Conservation (phyloP, 2,329 filamentous ascomycete genomes). For the Falciphora oryzae region DNA sequence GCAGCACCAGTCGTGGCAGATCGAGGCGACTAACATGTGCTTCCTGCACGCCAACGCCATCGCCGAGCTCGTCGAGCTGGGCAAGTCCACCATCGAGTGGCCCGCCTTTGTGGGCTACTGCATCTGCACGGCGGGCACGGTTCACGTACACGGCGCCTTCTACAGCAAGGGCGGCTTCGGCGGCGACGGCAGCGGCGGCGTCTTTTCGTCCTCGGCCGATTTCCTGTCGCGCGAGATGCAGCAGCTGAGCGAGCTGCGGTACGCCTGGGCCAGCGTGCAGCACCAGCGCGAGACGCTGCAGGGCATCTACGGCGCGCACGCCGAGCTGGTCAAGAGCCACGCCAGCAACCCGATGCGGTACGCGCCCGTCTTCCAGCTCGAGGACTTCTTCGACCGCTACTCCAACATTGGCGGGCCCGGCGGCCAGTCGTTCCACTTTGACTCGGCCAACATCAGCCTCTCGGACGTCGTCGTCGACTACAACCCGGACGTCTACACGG, state of each 20-base stretch:
- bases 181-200: slow-evolving; percentile 46
- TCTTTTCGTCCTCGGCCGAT: slow-evolving; percentile 58
- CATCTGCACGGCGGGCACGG: slow-evolving; percentile 78
- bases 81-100: slow-evolving; percentile 73
- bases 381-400: slow-evolving; percentile 85
- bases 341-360: slow-evolving; percentile 65
- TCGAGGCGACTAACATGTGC: slow-evolving; percentile 83
- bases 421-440: slow-evolving; percentile 58
- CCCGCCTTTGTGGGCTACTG: slow-evolving; percentile 83
- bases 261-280: slow-evolving; percentile 70
- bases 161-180: slow-evolving; percentile 53
- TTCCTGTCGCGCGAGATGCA: slow-evolving; percentile 75
- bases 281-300: slow-evolving; percentile 77
- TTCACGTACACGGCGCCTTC: slow-evolving; percentile 80
- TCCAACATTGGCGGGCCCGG: slow-evolving; percentile 49
- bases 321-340: slow-evolving; percentile 69
- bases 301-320: slow-evolving; percentile 70
- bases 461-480: slow-evolving; percentile 60
- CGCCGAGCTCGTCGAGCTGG: slow-evolving; percentile 73
- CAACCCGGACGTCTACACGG: slow-evolving; percentile 48
- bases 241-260: slow-evolving; percentile 68
- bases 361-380: slow-evolving; percentile 73
- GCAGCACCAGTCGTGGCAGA: slow-evolving; percentile 89
- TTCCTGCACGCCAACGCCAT: slow-evolving; percentile 84
- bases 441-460: slow-evolving; percentile 69